A percentile compares a stretch with the other conserved stretches of the same genome.
phyloP scores from a whole-genome alignment of 2,329 filamentous ascomycete species.

The Chrysosporium queenslandicum region DNA sequence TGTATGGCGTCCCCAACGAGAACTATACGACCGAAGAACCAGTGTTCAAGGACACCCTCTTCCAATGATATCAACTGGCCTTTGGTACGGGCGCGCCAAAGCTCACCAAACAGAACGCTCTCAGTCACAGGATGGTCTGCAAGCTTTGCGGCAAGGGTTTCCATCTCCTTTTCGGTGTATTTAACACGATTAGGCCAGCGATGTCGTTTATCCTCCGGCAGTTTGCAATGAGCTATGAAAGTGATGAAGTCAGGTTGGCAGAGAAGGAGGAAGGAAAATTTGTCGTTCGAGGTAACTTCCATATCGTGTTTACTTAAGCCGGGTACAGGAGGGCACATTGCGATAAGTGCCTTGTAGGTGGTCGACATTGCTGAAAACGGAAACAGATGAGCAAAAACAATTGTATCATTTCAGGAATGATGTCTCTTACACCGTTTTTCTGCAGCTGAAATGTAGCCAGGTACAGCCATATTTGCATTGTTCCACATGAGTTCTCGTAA shows the following conservation, averaged over 20 bases:
- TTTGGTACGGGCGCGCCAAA: too few relatives aligned
- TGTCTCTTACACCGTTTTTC: slow-evolving; percentile 7
- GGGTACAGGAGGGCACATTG: not conserved
- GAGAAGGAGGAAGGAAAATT: slow-evolving; percentile 3
- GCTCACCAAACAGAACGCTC: too few relatives aligned
- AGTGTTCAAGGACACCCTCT: too few relatives aligned
- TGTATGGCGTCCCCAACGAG: too few relatives aligned
- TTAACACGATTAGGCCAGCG: not conserved
- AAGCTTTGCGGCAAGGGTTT: not conserved
- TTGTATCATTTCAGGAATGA: too few relatives aligned
- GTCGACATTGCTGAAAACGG: not conserved
- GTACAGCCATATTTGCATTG: slow-evolving; percentile 14
- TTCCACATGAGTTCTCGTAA: slow-evolving; percentile 29
- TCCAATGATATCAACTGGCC: too few relatives aligned
- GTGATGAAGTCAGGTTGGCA: too few relatives aligned
- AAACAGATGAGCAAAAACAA: not conserved
- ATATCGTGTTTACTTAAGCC: slow-evolving; percentile 3
- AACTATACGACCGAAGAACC: too few relatives aligned
- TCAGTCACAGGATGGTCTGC: too few relatives aligned
- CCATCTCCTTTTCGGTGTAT: not conserved
- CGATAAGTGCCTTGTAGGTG: slow-evolving; percentile 2
- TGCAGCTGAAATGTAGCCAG: slow-evolving; percentile 9
- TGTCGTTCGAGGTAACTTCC: not conserved
- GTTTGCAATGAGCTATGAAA: slow-evolving; percentile 3
- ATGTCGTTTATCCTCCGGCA: not conserved